These are phyloP conservation scores for Mollisia scopiformis DNA, from an alignment of 2,329 filamentous ascomycete genomes.

Conservation along the genomic window DNA sequence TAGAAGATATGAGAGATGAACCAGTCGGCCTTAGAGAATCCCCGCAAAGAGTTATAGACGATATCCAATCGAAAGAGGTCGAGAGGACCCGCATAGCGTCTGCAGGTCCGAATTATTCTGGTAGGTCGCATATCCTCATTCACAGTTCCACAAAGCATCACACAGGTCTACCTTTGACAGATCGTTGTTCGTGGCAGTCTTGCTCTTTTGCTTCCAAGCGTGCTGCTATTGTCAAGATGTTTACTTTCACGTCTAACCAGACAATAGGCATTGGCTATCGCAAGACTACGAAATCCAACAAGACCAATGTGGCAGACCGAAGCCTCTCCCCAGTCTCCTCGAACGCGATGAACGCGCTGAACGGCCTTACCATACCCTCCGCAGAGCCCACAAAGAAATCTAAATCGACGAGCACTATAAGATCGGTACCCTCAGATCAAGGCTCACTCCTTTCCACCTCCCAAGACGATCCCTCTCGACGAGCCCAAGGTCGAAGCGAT, in stretches of 20 bases:
- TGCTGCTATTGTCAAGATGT: background rate
- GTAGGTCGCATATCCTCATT: background rate
- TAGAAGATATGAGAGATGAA: slow-evolving; percentile 16
- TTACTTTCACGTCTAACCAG: background rate
- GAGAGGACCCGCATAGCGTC: background rate
- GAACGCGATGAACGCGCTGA: slow-evolving; percentile 34
- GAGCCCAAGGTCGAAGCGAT: slow-evolving; percentile 22
- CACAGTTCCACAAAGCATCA: background rate
- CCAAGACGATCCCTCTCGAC: slow-evolving; percentile 15
- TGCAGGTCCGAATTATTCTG: background rate
- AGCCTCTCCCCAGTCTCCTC: slow-evolving; percentile 31
- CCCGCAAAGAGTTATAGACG: too few relatives aligned
- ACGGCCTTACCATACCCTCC: slow-evolving; percentile 12
- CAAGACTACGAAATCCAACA: background rate
- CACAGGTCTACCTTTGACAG: background rate
- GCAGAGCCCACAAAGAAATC: slow-evolving; percentile 16
- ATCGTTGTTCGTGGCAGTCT: background rate
- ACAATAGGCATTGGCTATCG: background rate
- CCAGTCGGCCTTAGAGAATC: too few relatives aligned
- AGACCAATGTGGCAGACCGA: slow-evolving; percentile 25
- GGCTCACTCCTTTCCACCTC: slow-evolving; percentile 16
- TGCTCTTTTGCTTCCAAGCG: too few relatives aligned
- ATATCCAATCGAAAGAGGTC: background rate
- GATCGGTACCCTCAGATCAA: slow-evolving; percentile 33
- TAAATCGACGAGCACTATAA: slow-evolving; percentile 29